Base-by-base conservation (phyloP, 257 asterid genomes). In the Coffea eugenioides region DNA sequence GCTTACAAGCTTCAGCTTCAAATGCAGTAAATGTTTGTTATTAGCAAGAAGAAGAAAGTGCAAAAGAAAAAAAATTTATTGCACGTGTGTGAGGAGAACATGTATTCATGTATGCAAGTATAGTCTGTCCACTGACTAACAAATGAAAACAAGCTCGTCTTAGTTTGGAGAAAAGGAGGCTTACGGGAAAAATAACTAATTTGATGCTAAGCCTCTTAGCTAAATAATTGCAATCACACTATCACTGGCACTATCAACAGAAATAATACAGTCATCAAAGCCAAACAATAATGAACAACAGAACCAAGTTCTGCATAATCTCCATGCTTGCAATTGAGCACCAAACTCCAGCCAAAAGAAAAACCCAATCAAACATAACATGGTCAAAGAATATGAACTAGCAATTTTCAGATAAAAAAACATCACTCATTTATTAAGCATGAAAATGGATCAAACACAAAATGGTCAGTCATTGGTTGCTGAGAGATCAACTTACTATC, bases 1-100 rank as follows among this genome's bases (percentile, higher is more conserved):
- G 86, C 81, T 85, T 92, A 81, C 87, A 93, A 87, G 95, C 99
- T 92, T 93, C 90, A 86, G 87, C 85, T 86, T 87, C 88, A 85
- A 71, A 87, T 74, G 81, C 68, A 79, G 56, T 61, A 62, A 80
- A 77, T 57, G 52, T 81, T 74, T 75, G 67, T 81, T 67, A 84
- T 62, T 45, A 66, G 10, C 43, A 74, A 61, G 73, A 84, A 75
- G 41, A 76, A 11, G 39, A 80, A 39, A 36, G 62, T 11, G 23
- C n/a, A 45, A 31, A 74, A 74, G 1, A 39, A 25, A 45, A 25
- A 69, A 13, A 36, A 31, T 31, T 56, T 62, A 14, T 74, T 23
- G 48, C 39, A 59, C 31, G 46, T 4, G 9, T 2, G 43, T 27
- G 31, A 27, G 52, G 10, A 74, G 3, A 12, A 54, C 59, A 0